Conservation (phyloP, 2,329 filamentous ascomycete species). For the Sporothrix brasiliensis region DNA sequence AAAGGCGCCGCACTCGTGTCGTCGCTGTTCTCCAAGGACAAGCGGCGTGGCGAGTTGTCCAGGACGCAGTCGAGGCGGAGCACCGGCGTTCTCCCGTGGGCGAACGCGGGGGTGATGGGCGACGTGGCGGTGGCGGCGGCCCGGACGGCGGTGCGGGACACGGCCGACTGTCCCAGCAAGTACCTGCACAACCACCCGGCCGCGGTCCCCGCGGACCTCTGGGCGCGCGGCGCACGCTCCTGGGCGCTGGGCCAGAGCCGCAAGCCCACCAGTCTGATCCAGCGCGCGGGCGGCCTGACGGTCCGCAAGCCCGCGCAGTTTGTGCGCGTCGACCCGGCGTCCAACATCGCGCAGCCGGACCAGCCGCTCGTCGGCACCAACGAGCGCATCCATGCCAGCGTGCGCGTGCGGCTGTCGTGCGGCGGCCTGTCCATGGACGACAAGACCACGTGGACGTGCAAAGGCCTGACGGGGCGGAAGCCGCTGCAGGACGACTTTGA, state of each 20-base stretch:
- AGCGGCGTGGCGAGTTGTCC: background rate
- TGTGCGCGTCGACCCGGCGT: conserved; percentile 45
- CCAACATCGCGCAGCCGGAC: conserved; percentile 42
- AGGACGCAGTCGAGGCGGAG: background rate
- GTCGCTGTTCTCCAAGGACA: background rate
- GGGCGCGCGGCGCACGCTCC: conserved; percentile 39
- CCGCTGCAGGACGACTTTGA: background rate
- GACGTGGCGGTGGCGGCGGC: background rate
- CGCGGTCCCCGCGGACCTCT: conserved; percentile 27
- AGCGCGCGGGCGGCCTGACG: conserved; percentile 39
- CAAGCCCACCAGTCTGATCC: conserved; percentile 38
- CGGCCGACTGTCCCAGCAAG: conserved; percentile 39
- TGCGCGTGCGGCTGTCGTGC: conserved; percentile 41
- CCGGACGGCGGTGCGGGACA: conserved; percentile 37
- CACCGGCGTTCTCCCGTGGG: conserved; percentile 37
- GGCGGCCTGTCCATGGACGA: conserved; percentile 44
- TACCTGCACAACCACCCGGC: conserved; percentile 38
- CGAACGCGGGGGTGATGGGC: conserved; percentile 39
- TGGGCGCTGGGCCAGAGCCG: conserved; percentile 42
- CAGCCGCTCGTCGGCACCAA: conserved; percentile 45
- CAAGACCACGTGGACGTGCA: conserved; percentile 40
- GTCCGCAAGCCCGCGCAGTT: conserved; percentile 45
- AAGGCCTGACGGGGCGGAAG: conserved; percentile 36
- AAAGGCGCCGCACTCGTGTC: background rate
- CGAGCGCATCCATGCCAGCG: conserved; percentile 45